These are phyloP conservation scores for Rhinocladiella similis DNA, from an alignment of 2,329 filamentous ascomycete genomes.

Conservation along the genomic window DNA sequence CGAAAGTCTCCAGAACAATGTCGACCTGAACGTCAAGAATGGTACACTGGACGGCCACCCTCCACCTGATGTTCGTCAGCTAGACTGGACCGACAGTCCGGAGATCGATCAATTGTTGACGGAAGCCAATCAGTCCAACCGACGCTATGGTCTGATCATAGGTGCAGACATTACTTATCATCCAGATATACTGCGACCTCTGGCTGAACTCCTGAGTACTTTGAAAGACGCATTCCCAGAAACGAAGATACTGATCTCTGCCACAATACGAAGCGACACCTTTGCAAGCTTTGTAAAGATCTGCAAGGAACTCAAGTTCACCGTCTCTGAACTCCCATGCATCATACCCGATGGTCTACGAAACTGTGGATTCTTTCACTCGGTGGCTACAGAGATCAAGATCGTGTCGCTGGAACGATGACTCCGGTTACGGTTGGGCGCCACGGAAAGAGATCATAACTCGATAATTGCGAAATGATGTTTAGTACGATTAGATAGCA, in stretches of 20 bases:
- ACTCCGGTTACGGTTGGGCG: neutral
- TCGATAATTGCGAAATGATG: no score
- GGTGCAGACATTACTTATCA: slow-evolving; percentile 31
- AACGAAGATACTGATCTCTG: slow-evolving; percentile 56
- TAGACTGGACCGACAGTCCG: slow-evolving; percentile 25
- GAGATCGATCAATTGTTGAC: slow-evolving; percentile 20
- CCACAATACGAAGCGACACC: slow-evolving; percentile 64
- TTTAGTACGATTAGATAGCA: no score
- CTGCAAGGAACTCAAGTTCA: slow-evolving; percentile 46
- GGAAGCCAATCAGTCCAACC: slow-evolving; percentile 4
- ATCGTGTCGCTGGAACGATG: slow-evolving; percentile 20
- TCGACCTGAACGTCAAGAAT: slow-evolving; percentile 34
- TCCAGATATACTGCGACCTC: slow-evolving; percentile 26
- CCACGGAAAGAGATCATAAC: no score
- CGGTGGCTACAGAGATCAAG: slow-evolving; percentile 23
- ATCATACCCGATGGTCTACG: slow-evolving; percentile 42
- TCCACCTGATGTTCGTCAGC: slow-evolving; percentile 14
- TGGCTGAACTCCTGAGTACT: slow-evolving; percentile 21
- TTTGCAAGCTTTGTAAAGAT: slow-evolving; percentile 59
- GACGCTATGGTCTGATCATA: slow-evolving; percentile 21
- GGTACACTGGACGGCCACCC: slow-evolving; percentile 2
- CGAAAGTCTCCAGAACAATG: slow-evolving; percentile 40
- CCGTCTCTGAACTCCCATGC: slow-evolving; percentile 42
- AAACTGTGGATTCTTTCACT: slow-evolving; percentile 51
- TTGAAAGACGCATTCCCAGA: slow-evolving; percentile 22